Conservation (phyloP, 108 stramenopile species). For the Mayamaea pseudoterrestris region DNA sequence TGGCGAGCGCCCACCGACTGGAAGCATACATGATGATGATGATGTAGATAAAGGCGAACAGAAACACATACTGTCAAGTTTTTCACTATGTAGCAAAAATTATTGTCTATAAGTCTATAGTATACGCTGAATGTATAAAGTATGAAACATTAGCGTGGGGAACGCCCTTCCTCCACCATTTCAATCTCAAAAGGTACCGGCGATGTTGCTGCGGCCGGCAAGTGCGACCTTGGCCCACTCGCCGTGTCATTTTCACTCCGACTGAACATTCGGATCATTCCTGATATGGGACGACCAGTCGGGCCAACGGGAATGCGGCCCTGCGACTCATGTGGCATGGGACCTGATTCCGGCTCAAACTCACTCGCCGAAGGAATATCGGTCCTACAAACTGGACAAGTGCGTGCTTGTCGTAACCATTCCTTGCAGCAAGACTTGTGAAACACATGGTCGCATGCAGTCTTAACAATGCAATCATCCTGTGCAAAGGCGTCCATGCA, state of each 20-base stretch:
- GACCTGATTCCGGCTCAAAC: not conserved
- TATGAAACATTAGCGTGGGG: too few species aligned
- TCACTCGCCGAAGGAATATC: conserved; percentile 25
- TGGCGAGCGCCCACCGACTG: conserved; percentile 47
- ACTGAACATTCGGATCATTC: conserved; percentile 5
- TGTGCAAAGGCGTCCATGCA: conserved; percentile 50
- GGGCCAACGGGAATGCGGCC: conserved; percentile 6
- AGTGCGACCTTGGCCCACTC: too few species aligned
- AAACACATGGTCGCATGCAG: conserved; percentile 63
- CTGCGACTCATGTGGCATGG: not conserved
- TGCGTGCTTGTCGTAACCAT: conserved; percentile 54
- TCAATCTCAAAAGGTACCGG: too few species aligned
- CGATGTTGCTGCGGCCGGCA: too few species aligned
- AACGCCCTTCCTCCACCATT: too few species aligned
- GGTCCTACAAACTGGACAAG: conserved; percentile 55
- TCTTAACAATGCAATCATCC: conserved; percentile 45
- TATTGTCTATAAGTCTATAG: too few species aligned
- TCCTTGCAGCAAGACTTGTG: conserved; percentile 61
- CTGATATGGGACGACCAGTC: conserved; percentile 6
- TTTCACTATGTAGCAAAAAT: too few species aligned
- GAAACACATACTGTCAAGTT: too few species aligned
- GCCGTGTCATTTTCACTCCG: too few species aligned
- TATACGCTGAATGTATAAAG: too few species aligned
- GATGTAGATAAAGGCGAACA: too few species aligned
- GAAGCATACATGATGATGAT: conserved; percentile 1